Conservation (phyloP, 202 grass and related monocot species). For the Zoysia matrella region DNA sequence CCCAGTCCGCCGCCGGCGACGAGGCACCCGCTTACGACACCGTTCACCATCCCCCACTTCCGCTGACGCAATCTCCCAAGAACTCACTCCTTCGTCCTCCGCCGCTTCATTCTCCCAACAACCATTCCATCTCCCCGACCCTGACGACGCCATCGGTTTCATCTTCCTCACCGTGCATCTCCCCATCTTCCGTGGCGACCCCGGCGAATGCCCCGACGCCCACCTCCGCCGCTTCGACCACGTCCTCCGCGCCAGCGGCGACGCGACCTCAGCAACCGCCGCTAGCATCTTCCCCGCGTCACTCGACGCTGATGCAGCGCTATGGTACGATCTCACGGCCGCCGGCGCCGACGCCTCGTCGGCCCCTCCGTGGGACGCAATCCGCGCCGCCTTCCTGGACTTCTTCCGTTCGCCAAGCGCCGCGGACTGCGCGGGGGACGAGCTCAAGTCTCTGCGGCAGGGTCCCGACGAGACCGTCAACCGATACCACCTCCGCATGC, state of each 20-base stretch:
- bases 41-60: conserved; percentile 34
- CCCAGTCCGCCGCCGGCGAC: conserved; percentile 10
- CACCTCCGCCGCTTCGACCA: conserved; percentile 73
- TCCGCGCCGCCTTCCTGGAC: conserved; percentile 69
- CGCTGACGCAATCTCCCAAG: conserved; percentile 20
- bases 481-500: conserved; percentile 68
- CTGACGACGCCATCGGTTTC: conserved; percentile 7
- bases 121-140: conserved; percentile 19
- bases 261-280: conserved; percentile 38
- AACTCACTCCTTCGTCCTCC: conserved; percentile 18
- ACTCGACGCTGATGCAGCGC: conserved; percentile 62
- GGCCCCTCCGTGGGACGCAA: conserved; percentile 47
- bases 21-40: background rate
- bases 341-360: conserved; percentile 13
- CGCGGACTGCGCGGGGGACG: conserved; percentile 45
- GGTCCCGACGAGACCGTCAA: conserved; percentile 52
- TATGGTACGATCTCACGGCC: conserved; percentile 58
- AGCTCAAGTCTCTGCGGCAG: conserved; percentile 60
- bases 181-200: conserved; percentile 75
- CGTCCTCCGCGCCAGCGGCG: conserved; percentile 61
- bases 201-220: conserved; percentile 63
- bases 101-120: conserved; percentile 24
- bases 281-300: conserved; percentile 75
- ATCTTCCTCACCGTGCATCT: conserved; percentile 52
- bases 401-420: conserved; percentile 61